Percentiles rank a stretch among this genome's conserved stretches.
These are phyloP conservation scores for Xylaria sp. DNA, from an alignment of 2,329 filamentous ascomycete species.

Conservation along the genomic window DNA sequence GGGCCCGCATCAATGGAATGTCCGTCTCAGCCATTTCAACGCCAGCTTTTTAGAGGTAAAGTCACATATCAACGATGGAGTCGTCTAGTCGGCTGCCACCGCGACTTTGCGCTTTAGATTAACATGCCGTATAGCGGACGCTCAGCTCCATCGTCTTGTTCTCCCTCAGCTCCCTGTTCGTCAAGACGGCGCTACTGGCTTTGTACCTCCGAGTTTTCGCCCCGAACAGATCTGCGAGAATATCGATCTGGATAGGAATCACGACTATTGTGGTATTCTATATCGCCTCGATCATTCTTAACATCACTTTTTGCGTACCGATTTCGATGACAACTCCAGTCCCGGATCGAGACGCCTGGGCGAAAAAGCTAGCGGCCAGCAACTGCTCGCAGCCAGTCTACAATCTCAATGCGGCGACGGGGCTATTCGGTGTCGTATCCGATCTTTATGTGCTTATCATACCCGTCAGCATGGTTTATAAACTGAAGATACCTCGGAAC, in stretches of 20 bases:
- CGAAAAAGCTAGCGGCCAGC: conserved; percentile 28
- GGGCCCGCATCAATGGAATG: conserved; percentile 40
- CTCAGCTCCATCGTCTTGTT: conserved; percentile 35
- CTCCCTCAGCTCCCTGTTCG: conserved; percentile 32
- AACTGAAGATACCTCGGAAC: conserved; percentile 30
- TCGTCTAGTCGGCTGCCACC: background rate
- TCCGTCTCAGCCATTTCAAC: conserved; percentile 33
- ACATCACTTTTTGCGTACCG: conserved; percentile 33
- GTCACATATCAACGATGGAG: background rate
- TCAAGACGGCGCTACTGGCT: conserved; percentile 38
- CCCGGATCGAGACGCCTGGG: conserved; percentile 25
- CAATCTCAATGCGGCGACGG: conserved; percentile 32
- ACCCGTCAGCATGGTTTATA: conserved; percentile 35
- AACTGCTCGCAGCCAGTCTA: conserved; percentile 36
- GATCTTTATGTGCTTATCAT: conserved; percentile 41
- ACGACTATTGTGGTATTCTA: conserved; percentile 35
- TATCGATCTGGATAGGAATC: conserved; percentile 37
- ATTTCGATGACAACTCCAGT: conserved; percentile 23
- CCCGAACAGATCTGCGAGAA: conserved; percentile 27
- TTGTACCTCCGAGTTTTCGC: conserved; percentile 40
- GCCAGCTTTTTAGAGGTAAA: conserved; percentile 32
- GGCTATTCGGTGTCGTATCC: conserved; percentile 37
- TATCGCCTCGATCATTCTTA: conserved; percentile 27
- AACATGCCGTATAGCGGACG: conserved; percentile 25
- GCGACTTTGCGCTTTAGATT: background rate